Conservation (phyloP, 495 filamentous ascomycete species). For the Lichenothelia convexa region DNA sequence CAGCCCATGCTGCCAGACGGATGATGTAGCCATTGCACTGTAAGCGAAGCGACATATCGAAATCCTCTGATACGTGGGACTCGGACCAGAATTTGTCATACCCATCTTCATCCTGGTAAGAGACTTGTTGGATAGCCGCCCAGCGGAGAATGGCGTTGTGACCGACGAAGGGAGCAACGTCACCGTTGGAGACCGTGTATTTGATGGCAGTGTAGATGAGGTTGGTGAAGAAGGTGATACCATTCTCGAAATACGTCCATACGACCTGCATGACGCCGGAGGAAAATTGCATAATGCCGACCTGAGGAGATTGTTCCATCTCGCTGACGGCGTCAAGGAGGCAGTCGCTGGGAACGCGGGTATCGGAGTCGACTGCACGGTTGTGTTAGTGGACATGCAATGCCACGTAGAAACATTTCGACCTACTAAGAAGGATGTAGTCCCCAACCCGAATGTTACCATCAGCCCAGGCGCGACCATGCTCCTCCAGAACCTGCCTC, state of each 20-base stretch:
- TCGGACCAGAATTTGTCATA: slow-evolving; percentile 27
- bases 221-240: slow-evolving; percentile 28
- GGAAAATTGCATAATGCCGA: slow-evolving; percentile 65
- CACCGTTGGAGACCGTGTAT: slow-evolving; percentile 23
- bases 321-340: slow-evolving; percentile 60
- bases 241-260: slow-evolving; percentile 21
- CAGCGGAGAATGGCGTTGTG: slow-evolving; percentile 21
- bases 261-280: slow-evolving; percentile 67
- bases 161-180: slow-evolving; percentile 23
- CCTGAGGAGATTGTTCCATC: slow-evolving; percentile 64
- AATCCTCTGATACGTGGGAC: slow-evolving; percentile 26
- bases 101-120: slow-evolving; percentile 16
- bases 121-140: slow-evolving; percentile 19
- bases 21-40: slow-evolving; percentile 24
- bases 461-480: slow-evolving; percentile 60
- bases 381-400: no score
- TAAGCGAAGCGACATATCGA: slow-evolving; percentile 25
- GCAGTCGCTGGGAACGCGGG: slow-evolving; percentile 53
- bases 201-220: slow-evolving; percentile 25
- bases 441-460: slow-evolving; percentile 66
- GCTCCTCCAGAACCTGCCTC: slow-evolving; percentile 35
- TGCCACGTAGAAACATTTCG: no score
- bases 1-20: slow-evolving; percentile 24
- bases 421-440: slow-evolving; percentile 55
- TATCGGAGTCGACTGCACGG: slow-evolving; percentile 68